Evolutionary conservation across 306 rosid genomes (phyloP).

Genomic region (Quillaja saponaria): DNA sequence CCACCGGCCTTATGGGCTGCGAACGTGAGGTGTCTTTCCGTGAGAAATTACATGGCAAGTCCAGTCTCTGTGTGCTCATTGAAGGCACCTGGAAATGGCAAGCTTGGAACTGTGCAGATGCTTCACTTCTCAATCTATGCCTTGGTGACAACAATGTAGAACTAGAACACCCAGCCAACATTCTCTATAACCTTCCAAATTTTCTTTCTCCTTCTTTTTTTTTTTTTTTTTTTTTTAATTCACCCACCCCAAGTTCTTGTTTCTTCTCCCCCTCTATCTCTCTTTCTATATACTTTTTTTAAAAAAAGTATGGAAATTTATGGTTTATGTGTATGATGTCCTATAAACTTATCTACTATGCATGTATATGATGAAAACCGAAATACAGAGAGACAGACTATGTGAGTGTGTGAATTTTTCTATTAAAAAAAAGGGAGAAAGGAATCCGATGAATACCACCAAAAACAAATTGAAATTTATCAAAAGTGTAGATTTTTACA

Average conservation of each 20-base stretch:
- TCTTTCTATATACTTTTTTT: constrained; percentile 35
- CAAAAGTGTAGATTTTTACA: constrained; percentile 36
- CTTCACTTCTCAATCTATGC: constrained; percentile 97
- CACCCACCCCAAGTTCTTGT: constrained; percentile 52
- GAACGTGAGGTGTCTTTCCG: constrained; percentile 68
- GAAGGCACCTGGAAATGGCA: constrained; percentile 85
- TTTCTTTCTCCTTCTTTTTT: constrained; percentile 21
- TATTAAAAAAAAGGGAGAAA: constrained; percentile 31
- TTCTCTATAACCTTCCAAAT: constrained; percentile 56
- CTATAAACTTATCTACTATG: constrained; percentile 13
- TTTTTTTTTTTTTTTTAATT: constrained; percentile 22
- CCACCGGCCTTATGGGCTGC: constrained; percentile 69
- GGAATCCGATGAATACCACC: constrained; percentile 91
- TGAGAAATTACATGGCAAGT: constrained; percentile 79
- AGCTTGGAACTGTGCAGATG: constrained; percentile 81
- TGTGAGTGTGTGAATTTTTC: constrained; percentile 58
- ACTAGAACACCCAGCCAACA: constrained; percentile 99
- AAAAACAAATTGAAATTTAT: constrained; percentile 38
- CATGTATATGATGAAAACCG: constrained; percentile 18
- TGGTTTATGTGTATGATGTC: constrained; percentile 16
- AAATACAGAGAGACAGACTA: constrained; percentile 48
- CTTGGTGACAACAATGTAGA: constrained; percentile 97
- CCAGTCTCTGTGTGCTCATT: constrained; percentile 97
- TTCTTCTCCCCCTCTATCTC: constrained; percentile 37
- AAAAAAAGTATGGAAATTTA: constrained; percentile 20